These are phyloP conservation scores for Cladosporium sphaerospermum DNA, from an alignment of 2,329 filamentous ascomycete genomes.

Conservation along the genomic window DNA sequence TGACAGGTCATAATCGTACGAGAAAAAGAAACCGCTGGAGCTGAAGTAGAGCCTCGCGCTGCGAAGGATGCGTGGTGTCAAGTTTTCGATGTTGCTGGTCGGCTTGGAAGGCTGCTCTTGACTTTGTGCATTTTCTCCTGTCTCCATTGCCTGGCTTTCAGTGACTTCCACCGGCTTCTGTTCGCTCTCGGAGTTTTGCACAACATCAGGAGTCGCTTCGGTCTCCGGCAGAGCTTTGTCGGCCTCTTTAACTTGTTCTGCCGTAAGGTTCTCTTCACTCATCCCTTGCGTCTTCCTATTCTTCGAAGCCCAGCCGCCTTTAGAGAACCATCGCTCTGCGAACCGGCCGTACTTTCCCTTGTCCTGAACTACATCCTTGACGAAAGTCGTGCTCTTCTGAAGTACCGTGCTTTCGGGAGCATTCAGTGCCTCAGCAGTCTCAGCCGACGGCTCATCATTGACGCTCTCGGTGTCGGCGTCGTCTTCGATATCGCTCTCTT, in stretches of 20 bases:
- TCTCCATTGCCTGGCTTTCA: neutral
- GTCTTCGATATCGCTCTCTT: constrained; percentile 24
- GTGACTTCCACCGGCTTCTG: constrained; percentile 1
- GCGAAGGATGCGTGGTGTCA: constrained; percentile 78
- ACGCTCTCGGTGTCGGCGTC: constrained; percentile 14
- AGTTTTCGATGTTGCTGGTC: constrained; percentile 26
- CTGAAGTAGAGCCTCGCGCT: constrained; percentile 82
- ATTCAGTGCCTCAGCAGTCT: constrained; percentile 26
- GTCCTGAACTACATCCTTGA: constrained; percentile 78
- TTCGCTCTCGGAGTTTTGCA: neutral
- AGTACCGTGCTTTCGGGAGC: constrained; percentile 28
- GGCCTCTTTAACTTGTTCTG: constrained; percentile 1
- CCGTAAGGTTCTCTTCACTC: constrained; percentile 36
- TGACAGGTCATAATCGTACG: constrained; percentile 90
- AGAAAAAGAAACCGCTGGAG: constrained; percentile 82
- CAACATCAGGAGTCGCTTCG: neutral
- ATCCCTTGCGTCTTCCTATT: constrained; percentile 64
- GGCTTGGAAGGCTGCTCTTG: neutral
- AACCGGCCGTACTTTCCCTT: constrained; percentile 84
- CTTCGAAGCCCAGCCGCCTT: constrained; percentile 70
- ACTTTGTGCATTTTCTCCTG: no score
- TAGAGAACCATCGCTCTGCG: constrained; percentile 85
- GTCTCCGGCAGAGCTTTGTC: constrained; percentile 7
- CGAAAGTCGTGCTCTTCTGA: constrained; percentile 57
- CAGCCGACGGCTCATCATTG: constrained; percentile 16